Percentiles rank a stretch among this genome's conserved stretches.
Conservation (phyloP, 2,329 filamentous ascomycete species). For the Trichoderma gracile region DNA sequence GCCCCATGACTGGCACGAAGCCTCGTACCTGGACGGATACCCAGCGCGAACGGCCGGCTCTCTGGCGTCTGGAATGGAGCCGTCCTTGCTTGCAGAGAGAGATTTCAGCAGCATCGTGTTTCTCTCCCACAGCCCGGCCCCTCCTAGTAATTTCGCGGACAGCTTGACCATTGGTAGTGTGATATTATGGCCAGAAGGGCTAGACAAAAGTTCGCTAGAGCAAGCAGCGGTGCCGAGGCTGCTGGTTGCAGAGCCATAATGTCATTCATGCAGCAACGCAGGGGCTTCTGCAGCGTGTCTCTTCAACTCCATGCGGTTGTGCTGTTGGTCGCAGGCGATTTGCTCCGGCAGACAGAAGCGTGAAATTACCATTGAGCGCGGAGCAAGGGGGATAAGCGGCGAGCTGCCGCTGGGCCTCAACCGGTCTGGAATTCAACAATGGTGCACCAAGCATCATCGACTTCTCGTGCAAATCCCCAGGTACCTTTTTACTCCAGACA, state of each 20-base stretch:
- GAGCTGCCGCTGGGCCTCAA: slow-evolving; percentile 8
- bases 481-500: neutral
- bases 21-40: neutral
- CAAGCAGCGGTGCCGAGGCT: slow-evolving; percentile 19
- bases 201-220: slow-evolving; percentile 24
- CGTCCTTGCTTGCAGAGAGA: neutral
- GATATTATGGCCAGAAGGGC: neutral
- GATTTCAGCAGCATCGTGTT: neutral
- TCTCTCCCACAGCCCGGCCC: neutral
- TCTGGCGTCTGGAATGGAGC: neutral
- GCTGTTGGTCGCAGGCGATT: neutral
- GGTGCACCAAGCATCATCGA: neutral
- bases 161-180: neutral
- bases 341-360: neutral
- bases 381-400: slow-evolving; percentile 14
- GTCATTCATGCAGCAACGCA: slow-evolving; percentile 25
- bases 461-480: neutral
- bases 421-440: neutral
- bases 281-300: slow-evolving; percentile 14
- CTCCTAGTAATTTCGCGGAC: slow-evolving; percentile 5
- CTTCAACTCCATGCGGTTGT: neutral
- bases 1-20: slow-evolving; percentile 16
- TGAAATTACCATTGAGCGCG: neutral
- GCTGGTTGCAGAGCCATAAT: slow-evolving; percentile 6
- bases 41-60: no score